Conservation (phyloP, 768 basidiomycete species). For the Auricularia sp. region DNA sequence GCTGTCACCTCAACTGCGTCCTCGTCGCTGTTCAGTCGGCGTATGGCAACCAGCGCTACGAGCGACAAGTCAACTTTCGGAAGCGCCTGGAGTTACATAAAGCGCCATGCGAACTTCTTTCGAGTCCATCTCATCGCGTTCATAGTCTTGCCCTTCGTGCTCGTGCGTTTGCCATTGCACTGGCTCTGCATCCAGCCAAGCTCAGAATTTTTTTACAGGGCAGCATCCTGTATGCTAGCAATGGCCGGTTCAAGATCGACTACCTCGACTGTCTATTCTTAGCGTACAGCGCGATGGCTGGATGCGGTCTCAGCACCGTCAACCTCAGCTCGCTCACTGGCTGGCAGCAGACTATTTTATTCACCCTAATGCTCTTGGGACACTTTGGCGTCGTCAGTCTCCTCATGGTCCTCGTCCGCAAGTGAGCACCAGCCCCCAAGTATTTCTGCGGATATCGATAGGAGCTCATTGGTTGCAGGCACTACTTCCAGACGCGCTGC, state of each 20-base stretch:
- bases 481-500: constrained; percentile 3
- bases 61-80: neutral
- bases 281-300: constrained; percentile 25
- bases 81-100: neutral
- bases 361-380: constrained; percentile 25
- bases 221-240: constrained; percentile 22
- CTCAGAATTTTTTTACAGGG: constrained; percentile 17
- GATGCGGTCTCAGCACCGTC: constrained; percentile 25
- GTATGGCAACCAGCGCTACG: neutral
- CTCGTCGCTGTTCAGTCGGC: neutral
- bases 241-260: constrained; percentile 20
- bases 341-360: constrained; percentile 24
- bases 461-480: neutral
- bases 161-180: neutral
- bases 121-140: constrained; percentile 24
- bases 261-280: constrained; percentile 28
- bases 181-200: neutral
- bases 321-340: constrained; percentile 23
- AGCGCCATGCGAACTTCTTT: constrained; percentile 20
- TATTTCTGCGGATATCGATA: too few relatives aligned
- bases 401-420: constrained; percentile 3
- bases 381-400: constrained; percentile 7
- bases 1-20: too few relatives aligned
- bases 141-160: constrained; percentile 16
- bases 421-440: neutral